Evolutionary conservation across 495 filamentous ascomycete species (phyloP).

Genomic region (Trichocladium antarcticum): DNA sequence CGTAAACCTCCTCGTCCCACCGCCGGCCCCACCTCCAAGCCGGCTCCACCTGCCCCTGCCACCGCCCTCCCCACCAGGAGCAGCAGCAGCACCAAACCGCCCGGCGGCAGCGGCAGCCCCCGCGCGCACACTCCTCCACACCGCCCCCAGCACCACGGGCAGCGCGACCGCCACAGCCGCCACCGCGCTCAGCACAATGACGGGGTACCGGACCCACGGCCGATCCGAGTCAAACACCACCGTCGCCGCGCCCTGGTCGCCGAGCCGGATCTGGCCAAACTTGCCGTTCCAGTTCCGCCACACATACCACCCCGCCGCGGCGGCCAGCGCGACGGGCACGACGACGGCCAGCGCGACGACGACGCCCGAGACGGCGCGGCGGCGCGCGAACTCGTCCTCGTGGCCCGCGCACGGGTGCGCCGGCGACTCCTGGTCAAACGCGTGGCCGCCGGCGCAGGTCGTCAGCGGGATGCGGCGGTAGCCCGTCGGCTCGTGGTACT

Average conservation of each 20-base stretch:
- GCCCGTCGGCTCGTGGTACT: constrained; percentile 74
- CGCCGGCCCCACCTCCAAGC: constrained; percentile 38
- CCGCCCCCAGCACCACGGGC: constrained; percentile 54
- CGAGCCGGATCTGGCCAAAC: constrained; percentile 80
- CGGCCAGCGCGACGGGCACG: constrained; percentile 57
- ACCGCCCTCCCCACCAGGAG: constrained; percentile 22
- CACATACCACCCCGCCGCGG: constrained; percentile 68
- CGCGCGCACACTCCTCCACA: constrained; percentile 50
- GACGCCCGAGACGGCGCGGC: constrained; percentile 53
- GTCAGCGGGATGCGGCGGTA: constrained; percentile 86
- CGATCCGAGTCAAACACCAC: constrained; percentile 48
- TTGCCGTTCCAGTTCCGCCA: constrained; percentile 79
- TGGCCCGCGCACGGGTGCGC: constrained; percentile 58
- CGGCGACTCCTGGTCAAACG: constrained; percentile 52
- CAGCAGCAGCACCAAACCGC: constrained; percentile 16
- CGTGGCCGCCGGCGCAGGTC: constrained; percentile 64
- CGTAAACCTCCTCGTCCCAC: constrained; percentile 53
- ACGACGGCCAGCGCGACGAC: constrained; percentile 82
- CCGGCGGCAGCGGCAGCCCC: too few relatives aligned
- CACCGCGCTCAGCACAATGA: constrained; percentile 49
- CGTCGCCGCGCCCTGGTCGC: constrained; percentile 41
- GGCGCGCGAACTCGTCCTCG: constrained; percentile 63
- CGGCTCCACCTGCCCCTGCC: constrained; percentile 32
- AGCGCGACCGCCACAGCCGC: constrained; percentile 68
- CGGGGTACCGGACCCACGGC: constrained; percentile 63